A percentile compares a stretch with the other conserved stretches of the same genome.
Evolutionary conservation across 345 rosid species (phyloP).

Genomic region (Ricinus communis): DNA sequence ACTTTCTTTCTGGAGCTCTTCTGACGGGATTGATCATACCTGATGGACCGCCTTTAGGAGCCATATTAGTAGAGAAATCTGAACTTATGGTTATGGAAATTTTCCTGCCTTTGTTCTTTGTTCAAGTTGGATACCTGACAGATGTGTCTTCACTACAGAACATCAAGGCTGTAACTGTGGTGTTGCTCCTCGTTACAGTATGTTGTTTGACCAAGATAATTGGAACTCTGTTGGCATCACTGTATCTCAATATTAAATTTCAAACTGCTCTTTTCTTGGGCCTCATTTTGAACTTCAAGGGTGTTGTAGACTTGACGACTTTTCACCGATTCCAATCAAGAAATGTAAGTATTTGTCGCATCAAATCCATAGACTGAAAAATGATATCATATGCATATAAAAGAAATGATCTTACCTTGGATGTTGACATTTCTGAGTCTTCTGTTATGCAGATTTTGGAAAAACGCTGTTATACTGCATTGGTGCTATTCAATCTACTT

Average conservation of each 20-base stretch:
- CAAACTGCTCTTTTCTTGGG: constrained; percentile 24
- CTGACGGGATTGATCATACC: not conserved
- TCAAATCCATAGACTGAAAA: too few relatives aligned
- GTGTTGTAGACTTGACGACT: constrained; percentile 13
- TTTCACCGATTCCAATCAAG: not conserved
- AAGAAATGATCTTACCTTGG: too few relatives aligned
- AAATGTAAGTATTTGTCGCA: not conserved
- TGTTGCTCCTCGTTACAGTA: not conserved
- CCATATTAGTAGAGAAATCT: not conserved
- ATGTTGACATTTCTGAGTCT: not conserved
- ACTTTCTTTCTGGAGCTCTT: not conserved
- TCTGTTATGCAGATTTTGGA: too few relatives aligned
- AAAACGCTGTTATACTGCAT: not conserved
- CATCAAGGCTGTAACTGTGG: not conserved
- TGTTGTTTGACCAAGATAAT: constrained; percentile 14
- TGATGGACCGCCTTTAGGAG: not conserved
- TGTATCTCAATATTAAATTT: constrained; percentile 4
- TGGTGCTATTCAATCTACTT: not conserved
- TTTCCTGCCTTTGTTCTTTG: not conserved
- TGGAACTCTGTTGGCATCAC: constrained; percentile 11
- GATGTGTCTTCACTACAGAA: not conserved
- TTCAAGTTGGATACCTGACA: not conserved
- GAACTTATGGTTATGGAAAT: not conserved
- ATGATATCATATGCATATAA: too few relatives aligned
- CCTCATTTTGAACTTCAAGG: constrained; percentile 26